Percentiles rank a stretch among this genome's conserved stretches.
These are phyloP conservation scores for Diplogelasinospora grovesii DNA, from an alignment of 495 filamentous ascomycete genomes.

Conservation along the genomic window DNA sequence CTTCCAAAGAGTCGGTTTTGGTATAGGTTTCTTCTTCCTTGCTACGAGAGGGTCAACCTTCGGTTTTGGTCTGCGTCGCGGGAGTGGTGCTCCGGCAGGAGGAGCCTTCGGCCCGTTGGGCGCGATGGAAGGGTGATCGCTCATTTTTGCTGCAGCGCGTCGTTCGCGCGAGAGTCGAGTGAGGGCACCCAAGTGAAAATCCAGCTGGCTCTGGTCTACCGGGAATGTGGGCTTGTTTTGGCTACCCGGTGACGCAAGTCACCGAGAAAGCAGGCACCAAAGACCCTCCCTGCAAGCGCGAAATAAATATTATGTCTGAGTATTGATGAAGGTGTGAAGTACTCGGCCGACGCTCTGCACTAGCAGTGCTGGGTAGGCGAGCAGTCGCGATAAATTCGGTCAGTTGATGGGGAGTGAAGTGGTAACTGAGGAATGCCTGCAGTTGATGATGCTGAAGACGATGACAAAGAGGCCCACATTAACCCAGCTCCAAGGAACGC, in stretches of 20 bases:
- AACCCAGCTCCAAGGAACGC: too few species aligned
- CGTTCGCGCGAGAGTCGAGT: background rate
- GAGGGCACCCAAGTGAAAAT: background rate
- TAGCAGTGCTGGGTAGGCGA: too few species aligned
- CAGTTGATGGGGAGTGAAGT: too few species aligned
- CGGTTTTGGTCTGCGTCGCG: constrained; percentile 37
- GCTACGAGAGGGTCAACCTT: constrained; percentile 58
- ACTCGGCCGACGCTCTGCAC: too few species aligned
- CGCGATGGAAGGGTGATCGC: constrained; percentile 45
- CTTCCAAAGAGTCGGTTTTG: constrained; percentile 9
- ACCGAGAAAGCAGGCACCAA: constrained; percentile 1
- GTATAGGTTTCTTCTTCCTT: constrained; percentile 49
- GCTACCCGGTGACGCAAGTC: constrained; percentile 1
- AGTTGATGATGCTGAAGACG: too few species aligned
- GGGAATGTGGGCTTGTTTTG: background rate
- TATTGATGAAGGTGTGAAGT: too few species aligned
- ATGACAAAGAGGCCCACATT: too few species aligned
- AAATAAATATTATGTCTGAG: too few species aligned
- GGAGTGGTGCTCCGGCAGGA: constrained; percentile 22
- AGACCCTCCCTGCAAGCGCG: background rate
- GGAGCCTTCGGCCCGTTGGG: constrained; percentile 30
- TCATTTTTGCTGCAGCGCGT: constrained; percentile 38
- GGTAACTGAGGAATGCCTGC: too few species aligned
- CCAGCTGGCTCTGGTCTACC: background rate
- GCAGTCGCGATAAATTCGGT: too few species aligned